Evolutionary conservation across 345 rosid species (phyloP), one percentile per base, ranked within the genome.

Genomic region (Aethionema arabicum): DNA sequence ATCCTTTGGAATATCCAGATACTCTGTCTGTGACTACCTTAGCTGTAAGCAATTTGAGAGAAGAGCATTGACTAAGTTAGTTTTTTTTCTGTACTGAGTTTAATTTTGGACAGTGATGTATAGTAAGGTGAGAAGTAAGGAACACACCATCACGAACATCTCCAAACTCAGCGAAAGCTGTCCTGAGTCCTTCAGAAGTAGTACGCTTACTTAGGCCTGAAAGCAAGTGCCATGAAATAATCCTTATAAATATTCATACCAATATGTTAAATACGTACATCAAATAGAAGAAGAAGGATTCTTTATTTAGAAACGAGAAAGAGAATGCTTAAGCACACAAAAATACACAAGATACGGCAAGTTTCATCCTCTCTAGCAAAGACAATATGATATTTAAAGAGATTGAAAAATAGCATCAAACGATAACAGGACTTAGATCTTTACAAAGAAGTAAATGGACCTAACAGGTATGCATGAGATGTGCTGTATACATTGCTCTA

Each of bases 1-100:
- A 93, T 8, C 99, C 99, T 77, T 85, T 90, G 1, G 97, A 90
- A 76, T 77, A 84, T 59, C 95, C 96, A 7, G 97, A 84, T 42
- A 61, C 83, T 39, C 91, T 76, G 61, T 90, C 97, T 33, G 84
- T 76, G 61, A 90, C 96, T 36, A 93, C 92, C 71, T 76, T 79
- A 43, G 97, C 97, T 93, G 75, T 10, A 40, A 42, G 72, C 29
- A 57, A 67, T 50, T 27, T 14, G 0, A 46, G 15, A 27, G 67
- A 27, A 39, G 43, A 11, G 21, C n/a, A 65, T 61, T 5, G 31
- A 10, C 2, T 11, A 3, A 10, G 38, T 66, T 59, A 50, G 44
- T 29, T 67, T 31, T 67, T 31, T 12, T 31, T 41, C 14, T 8
- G 3, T 6, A 12, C 5, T 12, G 43, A 3, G 15, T 37, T 35